Evolutionary conservation across 306 rosid species (phyloP), one percentile per base, ranked within the genome.

Genomic region (Erythrophleum fordii): DNA sequence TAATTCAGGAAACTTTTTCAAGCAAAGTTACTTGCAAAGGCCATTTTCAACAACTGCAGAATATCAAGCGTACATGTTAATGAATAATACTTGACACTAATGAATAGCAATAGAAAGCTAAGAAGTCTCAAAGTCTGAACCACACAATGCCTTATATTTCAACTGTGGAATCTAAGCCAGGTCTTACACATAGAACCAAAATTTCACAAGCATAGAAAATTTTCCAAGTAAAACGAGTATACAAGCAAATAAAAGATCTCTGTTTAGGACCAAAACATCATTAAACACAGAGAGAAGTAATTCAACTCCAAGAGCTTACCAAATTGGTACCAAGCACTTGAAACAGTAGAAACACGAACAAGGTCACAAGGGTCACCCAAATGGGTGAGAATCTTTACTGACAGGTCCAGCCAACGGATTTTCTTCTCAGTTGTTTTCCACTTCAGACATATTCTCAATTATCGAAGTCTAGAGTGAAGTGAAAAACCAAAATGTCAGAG

Each of bases 321-420:
- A 49, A 88, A 86, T 73, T 41, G 85, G 34, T 75, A 82, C 92
- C 92, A 92, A 67, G 85, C 82, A 68, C 75, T 75, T 5, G 92
- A 86, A 72, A 87, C 92, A 16, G 87, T 69, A 69, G 87, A 82
- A 69, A 66, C 88, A 29, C 88, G 86, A 35, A 81, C 83, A 81
- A 92, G 81, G 78, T 92, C 97, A 87, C 89, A 71, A 69, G 92
- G 91, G 69, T 87, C 91, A 78, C 88, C 94, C 88, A 92, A 83
- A 69, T 34, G 65, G 76, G 81, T 34, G 69, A 92, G 85, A 82
- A 92, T 83, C 77, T 82, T 77, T 11, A 70, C 53, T 53, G 89
- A 86, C 81, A 90, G 58, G 77, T 90, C 92, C 42, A 90, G 87
- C 89, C 79, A 79, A 8, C 83, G 78, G 55, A 88, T 77, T n/a